Base-by-base conservation (phyloP, 2,329 filamentous ascomycete genomes). In the Magnaporthiopsis poae region DNA sequence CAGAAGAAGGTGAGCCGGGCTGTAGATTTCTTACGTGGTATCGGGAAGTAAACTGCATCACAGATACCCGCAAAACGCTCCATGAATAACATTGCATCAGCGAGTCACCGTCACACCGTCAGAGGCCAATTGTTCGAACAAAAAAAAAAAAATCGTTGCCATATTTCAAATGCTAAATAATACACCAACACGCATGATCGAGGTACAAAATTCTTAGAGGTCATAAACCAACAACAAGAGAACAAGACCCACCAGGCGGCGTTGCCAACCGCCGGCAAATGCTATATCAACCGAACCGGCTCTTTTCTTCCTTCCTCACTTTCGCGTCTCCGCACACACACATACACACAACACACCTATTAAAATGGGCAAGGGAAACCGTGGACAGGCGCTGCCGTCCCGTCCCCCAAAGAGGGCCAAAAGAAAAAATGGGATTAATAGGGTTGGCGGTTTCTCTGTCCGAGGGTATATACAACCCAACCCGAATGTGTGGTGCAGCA, bases 81-180 rank as follows among this genome's bases (percentile, higher is more conserved):
- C 11, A 12, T 35, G 0, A 31, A 31, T 7, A 4, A 31, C 31
- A 31, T 31, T 31, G 31, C 5, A 31, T 31, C 31, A 31, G 4
- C 31, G 31, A 31, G 31, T 31, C 31, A 7, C 31, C 27, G 27
- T 27, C 27, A 27, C 27, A 27, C 27, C 2, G 27, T 27, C 27
- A 27, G 27, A 27, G 27, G 27, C 27, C 27, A 2, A 31, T 4
- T 31, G 3, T 31, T 31, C 31, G 35, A 25, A 56, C 46, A 13
- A 56, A 52, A 21, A 52, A n/a, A 35, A 35, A 11, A 35, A 12
- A 11, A 12, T 36, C 46, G 46, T 56, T 56, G 46, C 21, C 52
- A 66, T 62, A 60, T 60, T 36, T 2, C 33, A 64, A 56, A 62
- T 39, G 35, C 29, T 66, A 66, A 66, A 52, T 63, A 66, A 64